A percentile compares a stretch with the other conserved stretches of the same genome.
phyloP scores from a whole-genome alignment of 208 protist genomes.

The Leptomonas seymouri region DNA sequence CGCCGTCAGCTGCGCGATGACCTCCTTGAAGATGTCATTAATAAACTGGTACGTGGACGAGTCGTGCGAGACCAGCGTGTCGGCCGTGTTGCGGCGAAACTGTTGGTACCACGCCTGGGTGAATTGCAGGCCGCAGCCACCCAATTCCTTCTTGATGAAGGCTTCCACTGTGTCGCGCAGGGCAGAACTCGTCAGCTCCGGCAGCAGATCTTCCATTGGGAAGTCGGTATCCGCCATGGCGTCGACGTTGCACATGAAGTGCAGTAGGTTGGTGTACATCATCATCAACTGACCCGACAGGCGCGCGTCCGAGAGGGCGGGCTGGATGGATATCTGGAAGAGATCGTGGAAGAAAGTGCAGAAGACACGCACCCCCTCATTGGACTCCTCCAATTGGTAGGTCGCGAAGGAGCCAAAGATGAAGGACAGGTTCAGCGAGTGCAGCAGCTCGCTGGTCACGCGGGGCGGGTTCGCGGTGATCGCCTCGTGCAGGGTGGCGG shows the following conservation, averaged over 20 bases:
- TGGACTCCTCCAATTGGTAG: slow-evolving; percentile 78
- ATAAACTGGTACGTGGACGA: slow-evolving; percentile 71
- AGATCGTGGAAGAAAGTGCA: slow-evolving; percentile 87
- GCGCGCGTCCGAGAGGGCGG: slow-evolving; percentile 50
- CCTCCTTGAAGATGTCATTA: slow-evolving; percentile 51
- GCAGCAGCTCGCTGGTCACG: slow-evolving; percentile 60
- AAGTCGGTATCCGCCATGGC: slow-evolving; percentile 60
- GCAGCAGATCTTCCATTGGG: slow-evolving; percentile 48
- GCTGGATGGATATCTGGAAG: slow-evolving; percentile 73
- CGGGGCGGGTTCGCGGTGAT: slow-evolving; percentile 33
- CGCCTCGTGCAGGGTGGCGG: slow-evolving; percentile 43
- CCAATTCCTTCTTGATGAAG: slow-evolving; percentile 81
- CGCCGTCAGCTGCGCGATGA: slow-evolving; percentile 47
- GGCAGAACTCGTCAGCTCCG: slow-evolving; percentile 58
- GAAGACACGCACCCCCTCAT: slow-evolving; percentile 65
- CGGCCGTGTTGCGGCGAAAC: slow-evolving; percentile 68
- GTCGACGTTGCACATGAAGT: slow-evolving; percentile 92
- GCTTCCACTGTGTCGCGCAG: slow-evolving; percentile 51
- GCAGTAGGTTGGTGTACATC: slow-evolving; percentile 86
- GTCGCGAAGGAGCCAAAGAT: slow-evolving; percentile 83
- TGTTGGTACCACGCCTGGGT: slow-evolving; percentile 84
- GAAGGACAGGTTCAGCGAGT: slow-evolving; percentile 77
- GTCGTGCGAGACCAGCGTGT: slow-evolving; percentile 70
- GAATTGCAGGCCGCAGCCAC: slow-evolving; percentile 59
- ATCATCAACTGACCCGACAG: slow-evolving; percentile 67